Evolutionary conservation across 129 eudicot species (phyloP).

Genomic region (Glebionis coronaria): DNA sequence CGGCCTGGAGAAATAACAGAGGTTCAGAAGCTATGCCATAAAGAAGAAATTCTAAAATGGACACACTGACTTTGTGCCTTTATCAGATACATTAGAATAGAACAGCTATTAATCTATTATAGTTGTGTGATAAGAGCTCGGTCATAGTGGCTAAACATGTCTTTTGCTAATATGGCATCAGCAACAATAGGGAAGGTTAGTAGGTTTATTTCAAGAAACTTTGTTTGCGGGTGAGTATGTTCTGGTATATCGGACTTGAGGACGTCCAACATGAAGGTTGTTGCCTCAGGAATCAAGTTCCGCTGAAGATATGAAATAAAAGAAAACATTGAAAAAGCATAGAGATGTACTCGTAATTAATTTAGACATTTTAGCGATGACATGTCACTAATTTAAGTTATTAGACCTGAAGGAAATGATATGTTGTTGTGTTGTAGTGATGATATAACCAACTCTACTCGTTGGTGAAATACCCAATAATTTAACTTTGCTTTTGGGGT

Average conservation of each 20-base stretch:
- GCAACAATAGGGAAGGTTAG: slow-evolving; percentile 79
- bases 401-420: slow-evolving; percentile 88
- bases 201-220: slow-evolving; percentile 20
- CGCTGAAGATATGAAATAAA: slow-evolving; percentile 42
- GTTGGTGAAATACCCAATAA: no score
- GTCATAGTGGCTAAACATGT: slow-evolving; percentile 80
- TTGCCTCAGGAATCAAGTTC: slow-evolving; percentile 91
- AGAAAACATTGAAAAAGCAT: background rate
- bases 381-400: no score
- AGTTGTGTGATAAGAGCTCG: background rate
- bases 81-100: no score
- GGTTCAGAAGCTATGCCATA: no score
- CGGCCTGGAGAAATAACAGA: no score
- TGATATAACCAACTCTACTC: no score
- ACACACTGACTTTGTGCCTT: no score
- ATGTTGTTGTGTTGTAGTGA: slow-evolving; percentile 97
- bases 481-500: no score
- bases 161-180: slow-evolving; percentile 95
- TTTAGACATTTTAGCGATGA: no score
- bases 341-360: no score
- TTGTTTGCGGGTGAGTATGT: slow-evolving; percentile 71
- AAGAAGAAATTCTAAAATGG: no score
- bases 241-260: slow-evolving; percentile 84
- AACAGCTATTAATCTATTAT: no score
- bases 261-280: slow-evolving; percentile 82